Evolutionary conservation across 352 stramenopile species (phyloP), one percentile per base, ranked within the genome.

Genomic region (Pythium graminicola): DNA sequence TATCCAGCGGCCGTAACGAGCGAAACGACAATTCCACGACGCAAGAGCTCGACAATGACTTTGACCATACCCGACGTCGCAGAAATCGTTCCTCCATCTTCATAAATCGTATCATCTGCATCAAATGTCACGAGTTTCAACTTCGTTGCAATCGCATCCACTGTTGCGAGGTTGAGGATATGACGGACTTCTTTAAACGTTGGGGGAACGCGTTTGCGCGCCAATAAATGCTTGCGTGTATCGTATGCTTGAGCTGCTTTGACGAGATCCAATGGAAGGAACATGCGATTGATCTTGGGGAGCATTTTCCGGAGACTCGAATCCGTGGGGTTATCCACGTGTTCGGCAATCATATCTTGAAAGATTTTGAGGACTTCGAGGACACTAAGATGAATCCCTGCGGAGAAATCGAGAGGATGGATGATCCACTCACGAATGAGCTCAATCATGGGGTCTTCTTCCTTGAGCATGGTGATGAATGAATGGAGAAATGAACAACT

Each of bases 161-260:
- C 73, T 5, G 76, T 86, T 16, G 83, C 76, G 49, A 94, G 54
- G 60, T 94, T 94, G 24, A 94, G 64, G 9, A 94, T 73, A 61
- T 94, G 83, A 3, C 83, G 81, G 23, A 94, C 73, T 43, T 94
- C 83, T 49, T 86, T 86, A 54, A 94, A 94, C 26, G 81, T 91
- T 42, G 80, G 79, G 14, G 83, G 73, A 33, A 94, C 83, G 35
- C 74, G 82, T 56, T 90, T 89, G 22, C 83, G 79, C 24, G 79
- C 72, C 31, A 87, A 50, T 54, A 92, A 82, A 39, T 88, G 73
- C 56, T 70, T 90, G 47, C 61, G 67, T 5, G 70, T 62, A 50
- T 94, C 81, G 55, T 94, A 94, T 54, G 74, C 69, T 38, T 73
- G 58, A 10, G 72, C 78, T 5, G 81, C 81, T 35, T 76, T 67